These are phyloP conservation scores for Saturnispora hagleri DNA, from an alignment of 805 yeast species.

Conservation along the genomic window DNA sequence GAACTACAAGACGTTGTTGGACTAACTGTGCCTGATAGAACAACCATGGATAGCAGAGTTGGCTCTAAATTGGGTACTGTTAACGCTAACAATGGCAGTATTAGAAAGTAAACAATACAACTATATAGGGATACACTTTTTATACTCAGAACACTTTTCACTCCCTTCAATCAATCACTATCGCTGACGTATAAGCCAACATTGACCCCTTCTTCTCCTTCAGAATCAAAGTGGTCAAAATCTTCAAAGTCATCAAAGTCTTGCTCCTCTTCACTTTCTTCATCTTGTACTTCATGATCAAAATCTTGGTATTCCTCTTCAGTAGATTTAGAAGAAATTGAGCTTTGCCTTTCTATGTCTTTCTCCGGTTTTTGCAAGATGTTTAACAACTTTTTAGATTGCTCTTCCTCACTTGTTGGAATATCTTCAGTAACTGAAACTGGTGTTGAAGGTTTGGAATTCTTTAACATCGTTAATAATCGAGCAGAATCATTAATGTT, in stretches of 20 bases:
- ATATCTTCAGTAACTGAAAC: background rate
- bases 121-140: background rate
- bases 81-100: background rate
- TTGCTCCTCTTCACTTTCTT: background rate
- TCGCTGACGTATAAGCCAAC: constrained; percentile 10
- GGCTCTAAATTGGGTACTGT: constrained; percentile 18
- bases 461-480: constrained; percentile 6
- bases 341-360: background rate
- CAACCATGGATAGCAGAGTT: constrained; percentile 71
- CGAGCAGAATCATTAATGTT: background rate
- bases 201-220: constrained; percentile 14
- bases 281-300: background rate
- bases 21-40: constrained; percentile 68
- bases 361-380: background rate
- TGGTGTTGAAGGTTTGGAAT: background rate
- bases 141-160: background rate
- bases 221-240: constrained; percentile 15
- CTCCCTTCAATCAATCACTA: background rate
- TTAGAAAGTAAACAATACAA: background rate
- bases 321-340: background rate
- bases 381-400: background rate
- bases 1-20: constrained; percentile 61
- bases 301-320: background rate
- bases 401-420: background rate
- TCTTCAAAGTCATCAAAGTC: constrained; percentile 16